Percentiles rank a stretch among this genome's conserved stretches.
These are phyloP conservation scores for Allomyces macrogynus DNA, from an alignment of 192 early-diverging fungal genomes.

Conservation along the genomic window DNA sequence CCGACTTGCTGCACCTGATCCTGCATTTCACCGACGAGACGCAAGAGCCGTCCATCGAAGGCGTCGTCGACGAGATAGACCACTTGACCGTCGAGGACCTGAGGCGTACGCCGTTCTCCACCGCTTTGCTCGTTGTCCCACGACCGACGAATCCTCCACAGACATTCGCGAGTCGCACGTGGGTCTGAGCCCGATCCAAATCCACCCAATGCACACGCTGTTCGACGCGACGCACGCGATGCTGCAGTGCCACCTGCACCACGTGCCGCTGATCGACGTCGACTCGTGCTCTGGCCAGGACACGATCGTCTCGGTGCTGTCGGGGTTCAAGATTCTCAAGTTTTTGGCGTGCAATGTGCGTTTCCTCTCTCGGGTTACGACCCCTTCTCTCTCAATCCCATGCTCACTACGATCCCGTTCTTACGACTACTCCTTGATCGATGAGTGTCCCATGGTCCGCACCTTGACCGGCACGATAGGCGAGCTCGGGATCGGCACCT, in stretches of 20 bases:
- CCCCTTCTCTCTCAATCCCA: too few species aligned
- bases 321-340: slow-evolving; percentile 68
- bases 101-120: too few species aligned
- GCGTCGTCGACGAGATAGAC: slow-evolving; percentile 63
- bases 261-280: slow-evolving; percentile 72
- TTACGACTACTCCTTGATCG: too few species aligned
- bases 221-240: slow-evolving; percentile 68
- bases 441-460: too few species aligned
- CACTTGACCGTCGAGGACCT: slow-evolving; percentile 7
- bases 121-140: too few species aligned
- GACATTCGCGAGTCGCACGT: not conserved
- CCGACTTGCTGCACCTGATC: slow-evolving; percentile 86
- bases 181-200: slow-evolving; percentile 25
- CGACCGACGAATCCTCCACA: too few species aligned
- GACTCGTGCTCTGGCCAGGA: slow-evolving; percentile 51
- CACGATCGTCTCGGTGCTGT: slow-evolving; percentile 79
- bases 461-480: not conserved
- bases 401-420: too few species aligned
- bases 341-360: slow-evolving; percentile 67
- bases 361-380: too few species aligned
- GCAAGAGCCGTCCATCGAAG: slow-evolving; percentile 53
- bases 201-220: slow-evolving; percentile 68
- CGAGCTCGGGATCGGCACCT: not conserved
- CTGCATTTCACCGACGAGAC: slow-evolving; percentile 62
- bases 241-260: slow-evolving; percentile 62